Evolutionary conservation across 257 asterid genomes (phyloP).

Genomic region (Agastache rugosa): DNA sequence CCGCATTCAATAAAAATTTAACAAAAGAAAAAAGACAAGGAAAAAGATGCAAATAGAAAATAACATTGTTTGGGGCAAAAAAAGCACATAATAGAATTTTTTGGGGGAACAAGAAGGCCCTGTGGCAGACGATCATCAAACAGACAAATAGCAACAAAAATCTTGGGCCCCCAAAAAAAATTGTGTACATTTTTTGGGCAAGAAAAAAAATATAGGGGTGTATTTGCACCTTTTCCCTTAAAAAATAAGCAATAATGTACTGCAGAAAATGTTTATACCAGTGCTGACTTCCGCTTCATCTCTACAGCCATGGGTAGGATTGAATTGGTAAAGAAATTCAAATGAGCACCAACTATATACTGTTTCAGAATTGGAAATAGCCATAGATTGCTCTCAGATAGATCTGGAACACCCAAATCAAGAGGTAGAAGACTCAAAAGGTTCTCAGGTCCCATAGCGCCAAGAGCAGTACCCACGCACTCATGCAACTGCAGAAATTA

Average conservation of each 20-base stretch:
- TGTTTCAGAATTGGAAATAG: constrained; percentile 89
- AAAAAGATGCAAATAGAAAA: neutral
- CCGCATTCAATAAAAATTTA: constrained; percentile 24
- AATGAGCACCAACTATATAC: constrained; percentile 69
- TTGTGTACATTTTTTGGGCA: neutral
- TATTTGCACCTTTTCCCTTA: neutral
- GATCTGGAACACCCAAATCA: constrained; percentile 64
- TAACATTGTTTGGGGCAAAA: neutral
- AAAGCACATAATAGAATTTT: neutral
- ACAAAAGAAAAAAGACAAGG: neutral
- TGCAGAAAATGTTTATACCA: constrained; percentile 53
- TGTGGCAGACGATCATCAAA: neutral
- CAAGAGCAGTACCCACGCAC: constrained; percentile 87
- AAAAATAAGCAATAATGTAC: neutral
- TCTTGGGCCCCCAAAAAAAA: neutral
- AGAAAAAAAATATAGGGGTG: neutral
- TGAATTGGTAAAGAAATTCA: constrained; percentile 69
- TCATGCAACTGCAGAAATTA: constrained; percentile 77
- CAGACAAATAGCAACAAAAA: neutral
- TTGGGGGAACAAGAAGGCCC: neutral
- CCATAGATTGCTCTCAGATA: constrained; percentile 86
- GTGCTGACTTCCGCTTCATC: constrained; percentile 70
- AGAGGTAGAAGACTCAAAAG: constrained; percentile 77
- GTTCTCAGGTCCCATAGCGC: constrained; percentile 89
- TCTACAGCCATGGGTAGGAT: constrained; percentile 57